A percentile compares a stretch with the other conserved stretches of the same genome.
These are phyloP conservation scores for Tephrocybe sp. DNA, from an alignment of 768 basidiomycete genomes.

Conservation along the genomic window DNA sequence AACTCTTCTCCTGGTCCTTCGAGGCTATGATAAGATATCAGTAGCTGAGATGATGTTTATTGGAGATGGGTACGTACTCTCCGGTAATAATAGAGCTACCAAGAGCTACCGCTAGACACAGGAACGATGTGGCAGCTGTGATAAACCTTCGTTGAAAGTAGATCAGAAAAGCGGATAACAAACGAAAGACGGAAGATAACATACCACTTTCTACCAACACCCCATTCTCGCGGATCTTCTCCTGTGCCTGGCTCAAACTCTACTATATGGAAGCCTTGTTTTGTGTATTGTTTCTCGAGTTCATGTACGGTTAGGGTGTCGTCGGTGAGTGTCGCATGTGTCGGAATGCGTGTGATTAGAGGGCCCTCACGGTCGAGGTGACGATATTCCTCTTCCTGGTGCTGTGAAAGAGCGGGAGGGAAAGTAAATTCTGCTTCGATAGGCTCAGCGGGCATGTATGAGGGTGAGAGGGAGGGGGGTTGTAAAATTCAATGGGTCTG, in stretches of 20 bases:
- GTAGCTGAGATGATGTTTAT: neutral
- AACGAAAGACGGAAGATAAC: neutral
- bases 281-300: conserved; percentile 9
- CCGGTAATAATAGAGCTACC: conserved; percentile 40
- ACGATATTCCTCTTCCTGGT: conserved; percentile 10
- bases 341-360: neutral
- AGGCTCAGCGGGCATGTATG: conserved; percentile 11
- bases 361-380: conserved; percentile 11
- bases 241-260: conserved; percentile 8
- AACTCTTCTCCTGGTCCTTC: conserved; percentile 29
- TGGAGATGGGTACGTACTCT: conserved; percentile 27
- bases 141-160: neutral
- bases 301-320: conserved; percentile 5
- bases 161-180: neutral
- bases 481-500: neutral
- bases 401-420: conserved; percentile 10
- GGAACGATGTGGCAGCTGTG: conserved; percentile 30
- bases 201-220: conserved; percentile 5
- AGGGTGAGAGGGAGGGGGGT: neutral
- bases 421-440: conserved; percentile 10
- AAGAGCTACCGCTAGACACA: conserved; percentile 36
- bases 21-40: conserved; percentile 22
- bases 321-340: conserved; percentile 1
- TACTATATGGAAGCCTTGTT: conserved; percentile 6
- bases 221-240: conserved; percentile 14